These are phyloP conservation scores for Aspergillus sp. DNA, from an alignment of 2,329 filamentous ascomycete species.

Conservation along the genomic window DNA sequence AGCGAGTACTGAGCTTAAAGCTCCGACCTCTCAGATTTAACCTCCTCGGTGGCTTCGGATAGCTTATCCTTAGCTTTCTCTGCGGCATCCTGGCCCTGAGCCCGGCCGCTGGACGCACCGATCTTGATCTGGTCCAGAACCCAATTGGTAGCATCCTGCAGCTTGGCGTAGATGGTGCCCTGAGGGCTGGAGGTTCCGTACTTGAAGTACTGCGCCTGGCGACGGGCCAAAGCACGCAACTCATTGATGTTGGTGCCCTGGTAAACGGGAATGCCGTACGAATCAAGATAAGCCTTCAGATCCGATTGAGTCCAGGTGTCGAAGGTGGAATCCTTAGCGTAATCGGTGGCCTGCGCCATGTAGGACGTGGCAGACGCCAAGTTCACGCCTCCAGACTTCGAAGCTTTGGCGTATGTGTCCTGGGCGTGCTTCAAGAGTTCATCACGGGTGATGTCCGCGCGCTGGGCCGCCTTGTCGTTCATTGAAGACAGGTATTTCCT, in stretches of 20 bases:
- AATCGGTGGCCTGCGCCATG: slow-evolving; percentile 63
- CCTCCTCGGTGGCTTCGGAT: slow-evolving; percentile 51
- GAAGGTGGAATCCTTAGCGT: slow-evolving; percentile 66
- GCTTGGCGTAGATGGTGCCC: slow-evolving; percentile 65
- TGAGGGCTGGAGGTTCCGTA: slow-evolving; percentile 69
- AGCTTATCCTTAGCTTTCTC: slow-evolving; percentile 45
- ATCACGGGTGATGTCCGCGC: slow-evolving; percentile 67
- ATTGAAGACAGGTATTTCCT: slow-evolving; percentile 51
- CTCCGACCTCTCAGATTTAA: slow-evolving; percentile 33
- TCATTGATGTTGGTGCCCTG: slow-evolving; percentile 69
- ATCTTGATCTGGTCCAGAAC: slow-evolving; percentile 49
- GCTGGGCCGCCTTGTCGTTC: slow-evolving; percentile 57
- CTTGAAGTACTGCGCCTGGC: slow-evolving; percentile 73
- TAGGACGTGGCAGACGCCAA: slow-evolving; percentile 70
- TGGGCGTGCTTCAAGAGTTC: slow-evolving; percentile 64
- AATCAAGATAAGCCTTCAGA: slow-evolving; percentile 76
- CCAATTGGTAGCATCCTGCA: slow-evolving; percentile 51
- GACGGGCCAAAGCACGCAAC: slow-evolving; percentile 68
- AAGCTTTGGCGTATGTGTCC: slow-evolving; percentile 47
- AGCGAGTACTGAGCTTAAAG: slow-evolving; percentile 21
- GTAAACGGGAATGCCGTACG: slow-evolving; percentile 68
- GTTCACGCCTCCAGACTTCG: slow-evolving; percentile 45
- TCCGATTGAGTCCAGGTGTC: slow-evolving; percentile 71
- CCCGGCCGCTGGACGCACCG: slow-evolving; percentile 47
- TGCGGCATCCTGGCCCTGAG: slow-evolving; percentile 50